A percentile compares a stretch with the other conserved stretches of the same genome.
Conservation (phyloP, 768 basidiomycete genomes). For the Lentinula edodes region DNA sequence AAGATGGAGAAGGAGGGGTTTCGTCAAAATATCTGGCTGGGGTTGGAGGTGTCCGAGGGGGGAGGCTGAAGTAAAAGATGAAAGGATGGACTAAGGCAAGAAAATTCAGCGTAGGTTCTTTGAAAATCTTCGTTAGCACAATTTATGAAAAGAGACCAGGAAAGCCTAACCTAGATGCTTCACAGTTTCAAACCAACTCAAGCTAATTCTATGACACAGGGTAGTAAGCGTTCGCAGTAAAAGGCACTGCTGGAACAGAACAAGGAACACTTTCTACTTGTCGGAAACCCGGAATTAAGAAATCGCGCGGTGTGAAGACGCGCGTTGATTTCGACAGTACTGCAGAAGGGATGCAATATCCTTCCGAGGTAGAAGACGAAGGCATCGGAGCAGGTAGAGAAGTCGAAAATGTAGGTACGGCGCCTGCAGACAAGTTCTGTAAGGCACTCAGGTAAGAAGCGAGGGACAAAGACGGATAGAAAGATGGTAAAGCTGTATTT, state of each 20-base stretch:
- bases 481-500: background rate
- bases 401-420: background rate
- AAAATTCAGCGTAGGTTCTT: background rate
- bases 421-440: background rate
- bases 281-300: background rate
- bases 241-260: background rate
- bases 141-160: background rate
- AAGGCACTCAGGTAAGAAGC: background rate
- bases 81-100: background rate
- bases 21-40: too few species aligned
- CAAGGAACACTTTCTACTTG: background rate
- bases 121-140: background rate
- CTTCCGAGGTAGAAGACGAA: background rate
- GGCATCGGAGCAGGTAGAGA: background rate
- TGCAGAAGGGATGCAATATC: background rate
- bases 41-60: too few species aligned
- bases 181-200: background rate
- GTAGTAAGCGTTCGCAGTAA: background rate
- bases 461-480: background rate
- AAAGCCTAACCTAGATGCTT: background rate
- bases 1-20: too few species aligned
- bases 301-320: background rate
- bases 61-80: too few species aligned
- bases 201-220: background rate
- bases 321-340: background rate